phyloP scores from a whole-genome alignment of 2,329 filamentous ascomycete species.

The Pestalotiopsis sp. region DNA sequence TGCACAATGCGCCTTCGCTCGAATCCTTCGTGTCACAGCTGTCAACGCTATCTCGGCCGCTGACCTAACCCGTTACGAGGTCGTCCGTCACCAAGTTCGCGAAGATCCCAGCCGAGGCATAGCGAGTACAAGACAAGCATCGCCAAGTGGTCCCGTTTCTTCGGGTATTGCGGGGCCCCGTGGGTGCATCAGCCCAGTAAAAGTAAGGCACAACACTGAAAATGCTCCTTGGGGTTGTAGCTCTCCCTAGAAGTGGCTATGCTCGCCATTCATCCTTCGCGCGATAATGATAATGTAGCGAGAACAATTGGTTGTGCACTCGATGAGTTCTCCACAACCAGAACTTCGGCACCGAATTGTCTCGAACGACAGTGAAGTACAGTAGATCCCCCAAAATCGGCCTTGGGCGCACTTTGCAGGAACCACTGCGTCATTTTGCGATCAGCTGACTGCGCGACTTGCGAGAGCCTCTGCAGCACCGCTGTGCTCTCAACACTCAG shows the following conservation, averaged over 20 bases:
- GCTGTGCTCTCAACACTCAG: neutral
- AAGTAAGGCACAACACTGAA: neutral
- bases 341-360: too few species aligned
- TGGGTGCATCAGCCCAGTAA: neutral
- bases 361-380: too few species aligned
- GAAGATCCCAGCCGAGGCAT: neutral
- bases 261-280: too few species aligned
- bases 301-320: too few species aligned
- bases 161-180: neutral
- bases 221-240: neutral
- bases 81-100: neutral
- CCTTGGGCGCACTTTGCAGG: neutral
- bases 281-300: too few species aligned
- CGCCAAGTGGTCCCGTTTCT: neutral
- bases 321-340: too few species aligned
- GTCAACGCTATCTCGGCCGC: neutral
- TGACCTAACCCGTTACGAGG: too few species aligned
- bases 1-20: neutral
- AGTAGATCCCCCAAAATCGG: too few species aligned
- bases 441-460: neutral
- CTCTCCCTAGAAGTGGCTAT: too few species aligned
- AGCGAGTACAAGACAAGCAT: conserved; percentile 1
- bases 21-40: neutral
- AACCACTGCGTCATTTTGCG: neutral
- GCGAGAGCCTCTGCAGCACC: neutral